These are phyloP conservation scores for Carallia pectinifolia DNA, from an alignment of 345 rosid species.

Conservation along the genomic window DNA sequence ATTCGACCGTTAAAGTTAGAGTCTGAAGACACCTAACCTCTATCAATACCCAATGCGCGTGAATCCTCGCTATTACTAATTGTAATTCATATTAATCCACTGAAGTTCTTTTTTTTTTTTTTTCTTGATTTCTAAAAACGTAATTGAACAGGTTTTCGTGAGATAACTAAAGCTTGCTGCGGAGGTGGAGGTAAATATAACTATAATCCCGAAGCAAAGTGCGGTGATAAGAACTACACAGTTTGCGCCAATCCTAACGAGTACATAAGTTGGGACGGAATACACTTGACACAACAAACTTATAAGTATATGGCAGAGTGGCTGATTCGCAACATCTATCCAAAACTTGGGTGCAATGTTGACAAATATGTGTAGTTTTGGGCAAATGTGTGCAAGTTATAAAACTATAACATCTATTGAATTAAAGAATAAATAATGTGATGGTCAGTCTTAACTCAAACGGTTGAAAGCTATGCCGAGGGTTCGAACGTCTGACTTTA, in stretches of 20 bases:
- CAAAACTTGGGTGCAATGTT: conserved; percentile 11
- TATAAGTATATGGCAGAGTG: conserved; percentile 23
- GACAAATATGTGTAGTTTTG: too few species aligned
- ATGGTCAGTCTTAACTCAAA: too few species aligned
- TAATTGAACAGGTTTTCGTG: neutral
- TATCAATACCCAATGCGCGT: neutral
- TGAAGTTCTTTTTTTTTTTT: too few species aligned
- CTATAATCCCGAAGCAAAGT: conserved; percentile 4
- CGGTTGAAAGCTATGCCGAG: too few species aligned
- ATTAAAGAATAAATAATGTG: too few species aligned
- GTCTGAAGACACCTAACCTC: too few species aligned
- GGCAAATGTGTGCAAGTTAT: too few species aligned
- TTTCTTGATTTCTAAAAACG: neutral
- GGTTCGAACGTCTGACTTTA: too few species aligned
- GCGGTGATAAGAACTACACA: conserved; percentile 21
- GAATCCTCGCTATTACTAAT: neutral
- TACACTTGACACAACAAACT: conserved; percentile 33
- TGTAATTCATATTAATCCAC: too few species aligned
- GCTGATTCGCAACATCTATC: conserved; percentile 24
- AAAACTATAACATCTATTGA: too few species aligned
- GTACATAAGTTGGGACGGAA: conserved; percentile 39
- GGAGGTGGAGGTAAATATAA: conserved; percentile 31
- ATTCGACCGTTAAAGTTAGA: too few species aligned
- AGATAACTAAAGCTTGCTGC: conserved; percentile 3
- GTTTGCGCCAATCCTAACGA: conserved; percentile 27